Base-by-base conservation (phyloP, 768 basidiomycete species). In the Hebeloma cylindrosporum region DNA sequence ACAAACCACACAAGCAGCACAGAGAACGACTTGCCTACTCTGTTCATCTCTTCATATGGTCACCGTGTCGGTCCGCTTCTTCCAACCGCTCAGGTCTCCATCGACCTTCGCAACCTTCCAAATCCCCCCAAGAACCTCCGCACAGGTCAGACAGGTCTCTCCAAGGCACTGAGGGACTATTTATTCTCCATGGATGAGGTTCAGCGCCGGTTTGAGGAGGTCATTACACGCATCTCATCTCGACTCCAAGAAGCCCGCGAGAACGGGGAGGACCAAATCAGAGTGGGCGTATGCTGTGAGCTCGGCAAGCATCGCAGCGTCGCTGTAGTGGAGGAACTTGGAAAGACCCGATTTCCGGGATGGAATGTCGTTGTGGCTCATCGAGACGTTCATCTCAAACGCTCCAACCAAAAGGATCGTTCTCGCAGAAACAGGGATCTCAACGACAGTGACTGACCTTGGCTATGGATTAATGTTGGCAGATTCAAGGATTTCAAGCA, bases 231-330 rank as follows among this genome's bases (percentile, higher is more conserved):
- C 7, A 54, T 59, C 23, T 38, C 40, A 23, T 22, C 39, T 4
- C 42, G 37, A 14, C 21, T 57, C 25, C 41, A 46, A 26, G 43
- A 49, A 1, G 60, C 50, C 9, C 35, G 28, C 21, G 33, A n/a
- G 13, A 40, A 41, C 21, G 49, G 51, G n/a, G 43, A 42, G 27
- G 21, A 35, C 6, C 40, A 48, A 10, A 23, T 62, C 2, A 29
- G 18, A 6, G 50, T 61, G 2, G 60, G 60, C 3, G 52, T 63
- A 9, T 57, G 45, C 40, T 63, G 60, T 33, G 48, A 60, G 33
- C 28, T 63, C 7, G 62, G 62, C 21, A 60, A 48, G 22, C 60
- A 63, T 36, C 58, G 62, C 8, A 63, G 60, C 28, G 62, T 63
- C 18, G 49, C 57, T 1, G 26, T 63, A n/a, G 60, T 61, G 5